These are phyloP conservation scores for Laguncularia racemosa DNA, from an alignment of 345 rosid genomes.

Conservation along the genomic window DNA sequence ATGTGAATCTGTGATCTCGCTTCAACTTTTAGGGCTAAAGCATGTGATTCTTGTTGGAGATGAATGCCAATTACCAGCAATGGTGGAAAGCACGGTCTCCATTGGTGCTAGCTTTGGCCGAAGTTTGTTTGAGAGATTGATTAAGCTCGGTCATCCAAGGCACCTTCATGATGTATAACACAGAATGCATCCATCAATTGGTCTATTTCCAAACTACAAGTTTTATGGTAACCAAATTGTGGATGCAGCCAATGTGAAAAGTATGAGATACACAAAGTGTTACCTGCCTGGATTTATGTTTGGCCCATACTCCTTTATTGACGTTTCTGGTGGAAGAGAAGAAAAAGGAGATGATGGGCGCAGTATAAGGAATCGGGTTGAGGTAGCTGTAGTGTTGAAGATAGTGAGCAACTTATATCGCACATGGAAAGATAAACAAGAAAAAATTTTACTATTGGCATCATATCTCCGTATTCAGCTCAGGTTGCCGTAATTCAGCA, in stretches of 20 bases:
- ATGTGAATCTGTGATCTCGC: slow-evolving; percentile 10
- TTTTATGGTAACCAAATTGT: slow-evolving; percentile 1
- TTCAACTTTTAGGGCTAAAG: slow-evolving; percentile 3
- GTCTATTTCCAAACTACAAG: background rate
- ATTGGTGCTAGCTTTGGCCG: slow-evolving; percentile 2
- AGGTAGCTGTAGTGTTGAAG: slow-evolving; percentile 1
- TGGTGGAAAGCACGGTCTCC: slow-evolving; percentile 10
- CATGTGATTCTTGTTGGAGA: slow-evolving; percentile 12
- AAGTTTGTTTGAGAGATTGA: too few relatives aligned
- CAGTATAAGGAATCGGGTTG: slow-evolving; percentile 4
- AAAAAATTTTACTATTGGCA: slow-evolving; percentile 16
- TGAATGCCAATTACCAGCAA: slow-evolving; percentile 7
- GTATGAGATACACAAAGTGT: background rate
- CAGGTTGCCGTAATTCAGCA: slow-evolving; percentile 17
- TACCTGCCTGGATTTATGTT: slow-evolving; percentile 1
- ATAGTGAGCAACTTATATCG: background rate
- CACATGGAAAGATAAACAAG: slow-evolving; percentile 10
- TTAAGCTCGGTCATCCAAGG: too few relatives aligned
- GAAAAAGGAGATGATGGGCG: background rate
- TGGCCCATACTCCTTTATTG: slow-evolving; percentile 10
- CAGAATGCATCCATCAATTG: too few relatives aligned
- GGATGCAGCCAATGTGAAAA: slow-evolving; percentile 6
- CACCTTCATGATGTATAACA: too few relatives aligned
- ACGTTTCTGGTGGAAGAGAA: slow-evolving; percentile 3
- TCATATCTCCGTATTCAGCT: slow-evolving; percentile 24